phyloP scores from a whole-genome alignment of 208 protist genomes.

The Crithidia sp. region DNA sequence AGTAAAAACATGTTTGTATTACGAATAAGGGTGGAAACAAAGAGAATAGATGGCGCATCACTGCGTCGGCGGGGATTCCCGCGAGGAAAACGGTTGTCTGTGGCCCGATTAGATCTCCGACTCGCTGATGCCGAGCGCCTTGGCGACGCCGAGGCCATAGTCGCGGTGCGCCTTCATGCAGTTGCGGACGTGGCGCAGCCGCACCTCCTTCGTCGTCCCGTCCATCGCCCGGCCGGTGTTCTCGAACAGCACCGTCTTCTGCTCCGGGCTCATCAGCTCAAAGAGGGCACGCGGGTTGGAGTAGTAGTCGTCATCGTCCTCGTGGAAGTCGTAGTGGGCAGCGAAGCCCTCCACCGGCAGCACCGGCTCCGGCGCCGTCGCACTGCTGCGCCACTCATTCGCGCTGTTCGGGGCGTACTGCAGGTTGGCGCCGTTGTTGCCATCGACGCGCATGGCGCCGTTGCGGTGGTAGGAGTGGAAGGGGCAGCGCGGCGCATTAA shows the following conservation, averaged over 20 bases:
- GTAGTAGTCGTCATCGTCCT: conserved; percentile 22
- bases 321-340: conserved; percentile 2
- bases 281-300: conserved; percentile 9
- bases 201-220: neutral
- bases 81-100: no score
- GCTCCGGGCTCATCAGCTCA: conserved; percentile 6
- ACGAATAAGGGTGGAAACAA: no score
- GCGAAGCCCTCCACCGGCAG: conserved; percentile 6
- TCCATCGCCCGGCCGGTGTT: conserved; percentile 13
- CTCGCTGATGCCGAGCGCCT: conserved; percentile 12
- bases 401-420: conserved; percentile 74
- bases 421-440: conserved; percentile 38
- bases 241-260: conserved; percentile 11
- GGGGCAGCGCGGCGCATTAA: conserved; percentile 51
- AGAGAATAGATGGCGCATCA: no score
- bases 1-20: no score
- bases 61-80: no score
- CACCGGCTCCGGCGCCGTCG: neutral
- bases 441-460: conserved; percentile 43
- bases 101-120: neutral
- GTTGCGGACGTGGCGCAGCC: conserved; percentile 10
- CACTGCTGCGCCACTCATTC: conserved; percentile 1
- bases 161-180: conserved; percentile 3
- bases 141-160: conserved; percentile 11
- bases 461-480: conserved; percentile 58